phyloP scores from a whole-genome alignment of 768 basidiomycete genomes.

The Sporobolomyces pararoseus region DNA sequence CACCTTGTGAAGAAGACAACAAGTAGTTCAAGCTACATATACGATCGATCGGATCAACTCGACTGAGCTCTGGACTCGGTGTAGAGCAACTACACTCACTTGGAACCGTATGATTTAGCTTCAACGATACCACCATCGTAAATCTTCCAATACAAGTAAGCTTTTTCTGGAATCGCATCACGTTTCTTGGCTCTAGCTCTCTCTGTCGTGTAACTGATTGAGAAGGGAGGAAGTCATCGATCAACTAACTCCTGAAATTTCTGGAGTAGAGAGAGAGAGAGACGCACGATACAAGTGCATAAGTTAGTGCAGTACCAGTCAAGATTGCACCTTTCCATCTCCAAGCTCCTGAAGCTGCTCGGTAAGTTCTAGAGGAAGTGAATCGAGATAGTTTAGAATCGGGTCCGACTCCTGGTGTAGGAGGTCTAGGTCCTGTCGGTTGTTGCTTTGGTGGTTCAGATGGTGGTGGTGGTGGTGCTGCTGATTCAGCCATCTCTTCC shows the following conservation, averaged over 20 bases:
- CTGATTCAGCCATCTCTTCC: not conserved
- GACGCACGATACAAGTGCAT: slow-evolving; percentile 15
- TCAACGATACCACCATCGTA: slow-evolving; percentile 46
- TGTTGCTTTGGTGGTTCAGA: not conserved
- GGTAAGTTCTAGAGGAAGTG: not conserved
- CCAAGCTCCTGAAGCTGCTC: slow-evolving; percentile 2
- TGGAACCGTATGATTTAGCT: slow-evolving; percentile 36
- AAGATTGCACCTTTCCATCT: slow-evolving; percentile 16
- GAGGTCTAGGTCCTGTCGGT: slow-evolving; percentile 7
- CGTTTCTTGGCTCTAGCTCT: slow-evolving; percentile 4
- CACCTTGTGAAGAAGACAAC: slow-evolving; percentile 28
- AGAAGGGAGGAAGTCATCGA: not conserved
- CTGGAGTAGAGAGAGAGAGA: too few relatives aligned
- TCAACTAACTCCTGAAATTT: not conserved
- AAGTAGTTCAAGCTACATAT: slow-evolving; percentile 42
- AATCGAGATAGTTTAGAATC: not conserved
- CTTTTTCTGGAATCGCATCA: slow-evolving; percentile 13
- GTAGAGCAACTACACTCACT: too few relatives aligned
- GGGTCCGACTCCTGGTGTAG: slow-evolving; percentile 22
- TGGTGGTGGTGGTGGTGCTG: slow-evolving; percentile 1
- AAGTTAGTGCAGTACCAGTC: not conserved
- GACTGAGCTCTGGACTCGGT: not conserved
- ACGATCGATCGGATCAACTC: not conserved
- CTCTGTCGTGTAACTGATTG: not conserved
- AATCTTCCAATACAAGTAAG: slow-evolving; percentile 45